A percentile compares a stretch with the other conserved stretches of the same genome.
Conservation (phyloP, 805 yeast species). For the Kuraishia cidri region DNA sequence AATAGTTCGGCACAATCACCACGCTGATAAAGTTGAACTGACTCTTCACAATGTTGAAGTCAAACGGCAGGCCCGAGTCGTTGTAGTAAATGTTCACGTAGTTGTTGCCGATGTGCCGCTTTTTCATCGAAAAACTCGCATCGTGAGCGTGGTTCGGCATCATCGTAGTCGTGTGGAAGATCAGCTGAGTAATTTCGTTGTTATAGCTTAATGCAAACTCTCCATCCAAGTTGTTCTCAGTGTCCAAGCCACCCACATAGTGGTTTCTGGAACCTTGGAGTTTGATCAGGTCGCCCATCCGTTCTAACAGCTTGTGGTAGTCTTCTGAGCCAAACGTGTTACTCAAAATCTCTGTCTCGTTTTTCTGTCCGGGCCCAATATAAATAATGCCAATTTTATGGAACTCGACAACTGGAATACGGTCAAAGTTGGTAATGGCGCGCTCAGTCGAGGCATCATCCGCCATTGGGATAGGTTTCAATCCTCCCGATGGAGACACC, state of each 20-base stretch:
- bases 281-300: conserved; percentile 52
- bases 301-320: conserved; percentile 49
- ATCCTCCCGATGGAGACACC: conserved; percentile 1
- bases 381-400: conserved; percentile 76
- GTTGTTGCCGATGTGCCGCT: conserved; percentile 82
- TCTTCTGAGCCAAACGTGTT: conserved; percentile 57
- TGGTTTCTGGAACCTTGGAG: conserved; percentile 46
- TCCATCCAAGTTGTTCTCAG: conserved; percentile 63
- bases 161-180: conserved; percentile 74
- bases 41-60: conserved; percentile 60
- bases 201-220: conserved; percentile 66
- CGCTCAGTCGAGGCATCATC: conserved; percentile 28
- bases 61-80: conserved; percentile 60
- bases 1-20: conserved; percentile 60
- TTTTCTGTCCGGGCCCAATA: conserved; percentile 56
- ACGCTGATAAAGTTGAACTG: conserved; percentile 81
- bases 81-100: conserved; percentile 76
- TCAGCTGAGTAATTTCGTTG: conserved; percentile 60
- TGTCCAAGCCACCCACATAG: conserved; percentile 74
- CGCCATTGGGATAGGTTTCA: conserved; percentile 10
- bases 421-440: conserved; percentile 56
- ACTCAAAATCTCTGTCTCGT: conserved; percentile 54
- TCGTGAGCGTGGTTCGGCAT: conserved; percentile 54
- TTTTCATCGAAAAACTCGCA: conserved; percentile 42
- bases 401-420: conserved; percentile 70